phyloP scores from a whole-genome alignment of 2,329 filamentous ascomycete genomes.

The Colletotrichum tropicicola region DNA sequence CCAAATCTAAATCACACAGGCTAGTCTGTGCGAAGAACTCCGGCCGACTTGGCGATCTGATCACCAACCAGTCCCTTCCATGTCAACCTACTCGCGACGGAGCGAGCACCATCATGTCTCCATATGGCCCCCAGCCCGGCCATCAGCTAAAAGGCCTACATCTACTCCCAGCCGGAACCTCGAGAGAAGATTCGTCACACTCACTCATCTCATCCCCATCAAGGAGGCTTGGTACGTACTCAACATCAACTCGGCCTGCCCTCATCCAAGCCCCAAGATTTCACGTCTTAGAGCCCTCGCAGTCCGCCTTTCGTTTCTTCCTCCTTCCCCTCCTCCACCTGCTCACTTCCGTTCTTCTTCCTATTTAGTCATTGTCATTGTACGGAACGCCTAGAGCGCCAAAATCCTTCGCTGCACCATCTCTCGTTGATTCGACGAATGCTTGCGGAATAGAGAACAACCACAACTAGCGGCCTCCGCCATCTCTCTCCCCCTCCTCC shows the following conservation, averaged over 20 bases:
- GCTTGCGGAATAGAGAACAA: constrained; percentile 19
- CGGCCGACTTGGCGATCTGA: constrained; percentile 33
- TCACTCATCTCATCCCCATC: constrained; percentile 29
- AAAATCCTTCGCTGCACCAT: constrained; percentile 22
- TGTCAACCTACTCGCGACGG: constrained; percentile 26
- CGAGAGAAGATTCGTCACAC: constrained; percentile 23
- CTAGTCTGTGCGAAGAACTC: constrained; percentile 32
- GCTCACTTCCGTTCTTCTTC: not conserved
- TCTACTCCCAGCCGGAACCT: not conserved
- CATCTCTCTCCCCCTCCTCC: constrained; percentile 2
- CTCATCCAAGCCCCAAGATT: constrained; percentile 15
- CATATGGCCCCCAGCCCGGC: not conserved
- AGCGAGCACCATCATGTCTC: constrained; percentile 20
- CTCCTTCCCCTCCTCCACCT: not conserved
- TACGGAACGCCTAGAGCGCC: constrained; percentile 28
- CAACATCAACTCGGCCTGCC: constrained; percentile 27
- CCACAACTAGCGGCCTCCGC: constrained; percentile 26
- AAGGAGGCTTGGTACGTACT: constrained; percentile 29
- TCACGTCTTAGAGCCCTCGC: constrained; percentile 21
- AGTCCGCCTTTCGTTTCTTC: constrained; percentile 26
- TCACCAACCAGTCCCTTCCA: constrained; percentile 29
- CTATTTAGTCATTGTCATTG: not conserved
- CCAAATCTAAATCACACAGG: constrained; percentile 31
- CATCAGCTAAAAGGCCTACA: constrained; percentile 29
- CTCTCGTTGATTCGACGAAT: constrained; percentile 27